Percentiles rank a stretch among this genome's conserved stretches.
phyloP scores from a whole-genome alignment of 176 grass and related monocot species.

The Carex kokanica region DNA sequence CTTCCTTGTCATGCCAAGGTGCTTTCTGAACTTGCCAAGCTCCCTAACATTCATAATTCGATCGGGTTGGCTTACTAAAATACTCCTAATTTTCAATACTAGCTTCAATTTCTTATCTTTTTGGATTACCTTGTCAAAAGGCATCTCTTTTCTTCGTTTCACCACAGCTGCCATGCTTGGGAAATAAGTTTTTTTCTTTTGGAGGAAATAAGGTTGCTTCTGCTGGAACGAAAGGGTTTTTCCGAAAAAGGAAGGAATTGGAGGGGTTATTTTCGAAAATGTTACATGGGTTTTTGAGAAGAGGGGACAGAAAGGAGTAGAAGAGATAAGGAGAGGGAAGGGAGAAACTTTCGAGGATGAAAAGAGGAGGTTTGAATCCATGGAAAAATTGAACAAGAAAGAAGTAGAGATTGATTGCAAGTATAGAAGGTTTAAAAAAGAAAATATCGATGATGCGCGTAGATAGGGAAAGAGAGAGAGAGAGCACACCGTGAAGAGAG shows the following conservation, averaged over 20 bases:
- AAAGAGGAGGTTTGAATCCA: slow-evolving; percentile 66
- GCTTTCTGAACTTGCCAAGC: slow-evolving; percentile 78
- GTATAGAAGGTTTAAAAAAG: background rate
- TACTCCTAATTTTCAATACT: slow-evolving; percentile 82
- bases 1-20: slow-evolving; percentile 88
- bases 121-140: slow-evolving; percentile 91
- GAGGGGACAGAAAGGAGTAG: background rate
- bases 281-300: slow-evolving; percentile 34
- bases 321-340: slow-evolving; percentile 39
- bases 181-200: slow-evolving; percentile 18
- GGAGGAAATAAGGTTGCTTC: slow-evolving; percentile 33
- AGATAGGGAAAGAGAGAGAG: slow-evolving; percentile 3
- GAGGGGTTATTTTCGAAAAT: slow-evolving; percentile 38
- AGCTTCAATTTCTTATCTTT: slow-evolving; percentile 97
- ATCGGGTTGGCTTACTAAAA: slow-evolving; percentile 70
- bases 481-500: background rate
- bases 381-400: slow-evolving; percentile 17
- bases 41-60: slow-evolving; percentile 81
- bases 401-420: background rate
- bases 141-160: slow-evolving; percentile 79
- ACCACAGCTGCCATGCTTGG: slow-evolving; percentile 41
- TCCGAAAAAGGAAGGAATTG: slow-evolving; percentile 23
- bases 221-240: slow-evolving; percentile 16
- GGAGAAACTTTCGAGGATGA: background rate
- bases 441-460: background rate